Conservation (phyloP, 2,329 filamentous ascomycete genomes). For the Zarea fungicola region DNA sequence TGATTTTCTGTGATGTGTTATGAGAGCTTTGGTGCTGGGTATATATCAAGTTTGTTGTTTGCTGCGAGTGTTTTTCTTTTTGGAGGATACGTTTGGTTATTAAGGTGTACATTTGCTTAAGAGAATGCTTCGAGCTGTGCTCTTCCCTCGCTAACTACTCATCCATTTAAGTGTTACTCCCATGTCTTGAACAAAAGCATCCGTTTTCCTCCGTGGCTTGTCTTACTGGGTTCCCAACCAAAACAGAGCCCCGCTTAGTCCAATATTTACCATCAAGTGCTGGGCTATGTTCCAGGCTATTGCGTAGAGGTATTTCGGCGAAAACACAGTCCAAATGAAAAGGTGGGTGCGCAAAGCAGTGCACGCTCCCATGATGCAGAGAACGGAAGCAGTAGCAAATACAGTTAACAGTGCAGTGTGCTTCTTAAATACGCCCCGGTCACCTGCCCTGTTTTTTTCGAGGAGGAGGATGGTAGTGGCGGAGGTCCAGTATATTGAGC, state of each 20-base stretch:
- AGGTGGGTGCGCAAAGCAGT: constrained; percentile 78
- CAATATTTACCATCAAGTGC: constrained; percentile 69
- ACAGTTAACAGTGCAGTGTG: constrained; percentile 64
- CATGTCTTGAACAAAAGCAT: too few relatives aligned
- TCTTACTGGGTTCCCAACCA: constrained; percentile 37
- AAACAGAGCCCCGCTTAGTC: constrained; percentile 54
- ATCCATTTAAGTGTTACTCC: too few relatives aligned
- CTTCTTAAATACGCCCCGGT: constrained; percentile 30
- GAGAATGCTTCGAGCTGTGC: too few relatives aligned
- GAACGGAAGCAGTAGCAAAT: constrained; percentile 60
- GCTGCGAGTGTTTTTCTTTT: constrained; percentile 3
- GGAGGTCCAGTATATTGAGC: constrained; percentile 79
- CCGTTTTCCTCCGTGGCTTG: too few relatives aligned
- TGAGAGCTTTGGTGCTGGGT: constrained; percentile 1
- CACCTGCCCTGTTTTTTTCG: constrained; percentile 23
- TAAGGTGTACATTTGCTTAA: too few relatives aligned
- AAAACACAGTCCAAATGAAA: constrained; percentile 99
- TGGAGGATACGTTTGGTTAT: too few relatives aligned
- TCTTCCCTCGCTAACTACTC: too few relatives aligned
- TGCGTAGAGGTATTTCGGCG: constrained; percentile 89
- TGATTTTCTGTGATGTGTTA: constrained; percentile 3
- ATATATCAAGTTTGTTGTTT: constrained; percentile 7
- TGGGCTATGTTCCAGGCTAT: constrained; percentile 83
- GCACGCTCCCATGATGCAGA: constrained; percentile 84
- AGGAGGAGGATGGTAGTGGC: constrained; percentile 58